Evolutionary conservation across 345 rosid genomes (phyloP), one percentile per base, ranked within the genome.

Genomic region (Arabis alpina): DNA sequence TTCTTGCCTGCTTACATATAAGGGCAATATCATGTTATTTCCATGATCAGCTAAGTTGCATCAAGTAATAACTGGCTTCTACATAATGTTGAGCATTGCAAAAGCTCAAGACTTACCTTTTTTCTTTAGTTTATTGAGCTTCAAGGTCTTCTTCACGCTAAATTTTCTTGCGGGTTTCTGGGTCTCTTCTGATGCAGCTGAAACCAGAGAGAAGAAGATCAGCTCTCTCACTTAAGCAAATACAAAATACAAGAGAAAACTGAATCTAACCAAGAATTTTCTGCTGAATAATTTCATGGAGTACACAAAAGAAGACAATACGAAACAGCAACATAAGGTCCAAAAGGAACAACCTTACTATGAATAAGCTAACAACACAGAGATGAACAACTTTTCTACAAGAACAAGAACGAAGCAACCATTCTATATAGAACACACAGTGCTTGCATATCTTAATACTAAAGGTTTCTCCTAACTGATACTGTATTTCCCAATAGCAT

Each of bases 131-230:
- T 53, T 79, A 61, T 76, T 83, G 56, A 88, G 83, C 80, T 80
- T 86, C 72, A 83, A 53, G 16, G 64, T 82, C 80, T 86, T 89
- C 84, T 78, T 81, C 73, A 85, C 56, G 15, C 80, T 68, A 67
- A 82, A 81, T 34, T 72, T 83, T 23, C 45, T 53, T 0, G 82
- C 48, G 0, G 79, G 7, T 54, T 67, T 82, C 48, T 57, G 79
- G 42, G 71, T 55, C 15, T 75, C 80, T 61, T 78, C 72, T 14
- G 83, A 76, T 37, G 76, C 64, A 30, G 44, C 74, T 66, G 60
- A 41, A 16, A 39, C 52, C 4, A 77, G 4, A 67, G 19, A 0
- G 28, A 15, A 19, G n/a, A 64, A 64, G 24, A 28, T 10, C 3
- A 61, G 27, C 12, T 15, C 14, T 15, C 14, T 32, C 2, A 16